Percentiles rank a stretch among this genome's conserved stretches.
These are phyloP conservation scores for Epichloe scottii DNA, from an alignment of 2,329 filamentous ascomycete genomes.

Conservation along the genomic window DNA sequence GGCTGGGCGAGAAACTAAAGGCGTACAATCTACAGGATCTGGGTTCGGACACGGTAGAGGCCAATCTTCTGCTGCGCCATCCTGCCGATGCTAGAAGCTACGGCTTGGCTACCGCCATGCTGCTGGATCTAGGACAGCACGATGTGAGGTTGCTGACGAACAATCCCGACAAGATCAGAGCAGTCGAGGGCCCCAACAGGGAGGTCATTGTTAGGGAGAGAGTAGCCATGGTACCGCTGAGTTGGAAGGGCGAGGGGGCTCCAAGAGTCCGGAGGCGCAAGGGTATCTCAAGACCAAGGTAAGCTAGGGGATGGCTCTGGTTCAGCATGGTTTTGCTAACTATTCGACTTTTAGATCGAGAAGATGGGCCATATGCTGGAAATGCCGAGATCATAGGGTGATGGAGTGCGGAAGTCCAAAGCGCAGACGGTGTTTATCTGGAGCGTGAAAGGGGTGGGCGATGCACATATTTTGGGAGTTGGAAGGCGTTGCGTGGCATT, in stretches of 20 bases:
- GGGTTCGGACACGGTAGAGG: slow-evolving; percentile 94
- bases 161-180: slow-evolving; percentile 92
- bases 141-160: slow-evolving; percentile 83
- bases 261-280: slow-evolving; percentile 79
- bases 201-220: slow-evolving; percentile 82
- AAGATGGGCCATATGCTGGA: slow-evolving; percentile 78
- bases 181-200: slow-evolving; percentile 80
- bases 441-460: background rate
- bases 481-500: background rate
- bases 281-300: slow-evolving; percentile 94
- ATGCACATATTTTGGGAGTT: slow-evolving; percentile 2
- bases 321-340: slow-evolving; percentile 10
- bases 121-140: slow-evolving; percentile 68
- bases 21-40: slow-evolving; percentile 96
- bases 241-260: slow-evolving; percentile 82
- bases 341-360: slow-evolving; percentile 46
- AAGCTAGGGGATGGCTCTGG: slow-evolving; percentile 18
- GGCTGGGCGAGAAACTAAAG: slow-evolving; percentile 88
- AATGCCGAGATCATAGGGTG: slow-evolving; percentile 25
- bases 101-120: slow-evolving; percentile 89
- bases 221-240: slow-evolving; percentile 89
- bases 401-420: background rate
- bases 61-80: slow-evolving; percentile 80
- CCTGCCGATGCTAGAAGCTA: slow-evolving; percentile 92
- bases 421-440: background rate